Evolutionary conservation across 495 filamentous ascomycete genomes (phyloP).

Genomic region (Daldinia caldariorum): DNA sequence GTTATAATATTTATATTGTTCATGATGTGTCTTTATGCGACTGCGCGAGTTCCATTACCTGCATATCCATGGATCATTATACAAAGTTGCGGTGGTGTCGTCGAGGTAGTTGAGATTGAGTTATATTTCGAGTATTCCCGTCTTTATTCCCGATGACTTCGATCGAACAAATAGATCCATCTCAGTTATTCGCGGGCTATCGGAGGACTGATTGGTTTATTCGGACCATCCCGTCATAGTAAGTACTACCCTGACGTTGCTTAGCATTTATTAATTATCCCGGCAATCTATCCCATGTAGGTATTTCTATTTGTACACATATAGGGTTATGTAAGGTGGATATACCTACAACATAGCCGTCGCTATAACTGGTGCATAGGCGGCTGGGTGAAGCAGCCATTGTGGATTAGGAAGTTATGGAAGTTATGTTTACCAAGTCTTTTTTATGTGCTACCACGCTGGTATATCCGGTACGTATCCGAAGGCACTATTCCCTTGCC

Average conservation of each 20-base stretch:
- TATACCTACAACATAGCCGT: background rate
- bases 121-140: constrained; percentile 5
- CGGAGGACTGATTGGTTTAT: constrained; percentile 12
- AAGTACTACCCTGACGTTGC: background rate
- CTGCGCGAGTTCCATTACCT: background rate
- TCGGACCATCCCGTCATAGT: constrained; percentile 3
- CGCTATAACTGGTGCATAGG: no score
- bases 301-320: background rate
- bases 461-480: constrained; percentile 18
- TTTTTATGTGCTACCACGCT: background rate
- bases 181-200: constrained; percentile 2
- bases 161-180: background rate
- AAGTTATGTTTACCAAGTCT: no score
- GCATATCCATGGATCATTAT: background rate
- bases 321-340: background rate
- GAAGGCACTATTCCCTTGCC: constrained; percentile 30
- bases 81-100: background rate
- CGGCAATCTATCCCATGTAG: background rate
- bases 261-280: constrained; percentile 15
- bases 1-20: constrained; percentile 4
- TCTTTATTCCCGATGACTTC: background rate
- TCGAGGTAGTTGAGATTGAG: constrained; percentile 10
- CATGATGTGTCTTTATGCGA: background rate
- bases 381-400: no score
- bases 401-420: no score